A percentile compares a stretch with the other conserved stretches of the same genome.
Evolutionary conservation across 1,284 basidiomycete genomes (phyloP).

Genomic region (Caloboletus firmus): DNA sequence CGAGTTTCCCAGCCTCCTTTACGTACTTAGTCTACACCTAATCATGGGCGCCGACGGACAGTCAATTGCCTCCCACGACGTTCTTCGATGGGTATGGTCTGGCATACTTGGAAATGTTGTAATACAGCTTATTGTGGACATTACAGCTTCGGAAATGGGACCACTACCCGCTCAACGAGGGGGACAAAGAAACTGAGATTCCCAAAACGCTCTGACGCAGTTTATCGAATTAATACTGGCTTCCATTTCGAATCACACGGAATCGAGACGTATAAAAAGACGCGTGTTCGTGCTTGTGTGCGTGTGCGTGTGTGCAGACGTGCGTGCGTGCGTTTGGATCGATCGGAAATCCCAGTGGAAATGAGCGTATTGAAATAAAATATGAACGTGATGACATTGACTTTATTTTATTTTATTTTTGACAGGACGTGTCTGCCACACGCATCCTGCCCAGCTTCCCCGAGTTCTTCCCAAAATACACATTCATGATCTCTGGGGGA

Average conservation of each 20-base stretch:
- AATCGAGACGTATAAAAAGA: background rate
- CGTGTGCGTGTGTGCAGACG: background rate
- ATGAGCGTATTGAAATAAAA: too few relatives aligned
- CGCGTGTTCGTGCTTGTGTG: background rate
- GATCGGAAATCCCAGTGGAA: conserved; percentile 13
- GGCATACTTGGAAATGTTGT: conserved; percentile 40
- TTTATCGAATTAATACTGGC: background rate
- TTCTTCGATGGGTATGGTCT: conserved; percentile 34
- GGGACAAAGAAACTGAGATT: too few relatives aligned
- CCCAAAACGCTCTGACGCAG: too few relatives aligned
- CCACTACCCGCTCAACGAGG: background rate
- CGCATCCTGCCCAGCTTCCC: too few relatives aligned
- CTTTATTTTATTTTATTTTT: too few relatives aligned
- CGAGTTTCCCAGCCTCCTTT: conserved; percentile 10
- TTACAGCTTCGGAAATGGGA: conserved; percentile 24
- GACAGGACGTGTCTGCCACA: too few relatives aligned
- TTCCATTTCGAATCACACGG: conserved; percentile 23
- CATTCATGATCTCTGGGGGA: conserved; percentile 15
- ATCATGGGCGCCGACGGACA: conserved; percentile 19
- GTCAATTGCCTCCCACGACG: conserved; percentile 13
- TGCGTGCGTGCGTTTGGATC: conserved; percentile 1
- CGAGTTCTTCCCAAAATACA: conserved; percentile 5
- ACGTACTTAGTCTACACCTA: conserved; percentile 30
- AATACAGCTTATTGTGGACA: conserved; percentile 36
- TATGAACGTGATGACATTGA: too few relatives aligned